A percentile compares a stretch with the other conserved stretches of the same genome.
Conservation (phyloP, 2,329 filamentous ascomycete genomes). For the Ceratocystis albifundus region DNA sequence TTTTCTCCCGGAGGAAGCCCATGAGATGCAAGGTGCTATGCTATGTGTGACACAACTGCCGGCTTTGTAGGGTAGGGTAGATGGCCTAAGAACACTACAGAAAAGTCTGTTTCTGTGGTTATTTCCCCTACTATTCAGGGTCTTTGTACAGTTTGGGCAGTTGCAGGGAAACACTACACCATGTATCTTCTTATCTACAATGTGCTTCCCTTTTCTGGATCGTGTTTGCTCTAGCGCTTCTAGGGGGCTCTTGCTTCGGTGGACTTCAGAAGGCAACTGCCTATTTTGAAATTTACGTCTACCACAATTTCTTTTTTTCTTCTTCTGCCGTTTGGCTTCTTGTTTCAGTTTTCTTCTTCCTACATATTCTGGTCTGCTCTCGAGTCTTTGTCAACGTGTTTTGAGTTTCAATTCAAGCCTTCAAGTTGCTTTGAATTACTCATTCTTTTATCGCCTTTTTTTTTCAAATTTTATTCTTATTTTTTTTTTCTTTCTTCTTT, state of each 20-base stretch:
- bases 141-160: background rate
- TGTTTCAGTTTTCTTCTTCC: background rate
- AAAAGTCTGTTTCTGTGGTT: background rate
- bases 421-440: background rate
- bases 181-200: background rate
- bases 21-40: background rate
- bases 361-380: background rate
- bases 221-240: background rate
- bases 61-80: background rate
- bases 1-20: background rate
- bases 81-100: background rate
- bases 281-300: background rate
- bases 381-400: background rate
- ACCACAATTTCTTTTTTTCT: background rate
- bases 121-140: background rate
- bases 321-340: background rate
- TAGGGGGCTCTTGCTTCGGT: background rate
- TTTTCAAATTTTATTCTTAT: background rate
- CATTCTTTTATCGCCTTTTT: background rate
- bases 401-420: background rate
- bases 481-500: background rate
- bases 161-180: slow-evolving; percentile 5
- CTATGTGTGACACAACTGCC: background rate
- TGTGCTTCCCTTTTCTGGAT: slow-evolving; percentile 1
- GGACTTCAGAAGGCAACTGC: background rate